Percentiles rank a stretch among this genome's conserved stretches.
Evolutionary conservation across 2,329 filamentous ascomycete species (phyloP).

Genomic region (Chaetomium sp.): DNA sequence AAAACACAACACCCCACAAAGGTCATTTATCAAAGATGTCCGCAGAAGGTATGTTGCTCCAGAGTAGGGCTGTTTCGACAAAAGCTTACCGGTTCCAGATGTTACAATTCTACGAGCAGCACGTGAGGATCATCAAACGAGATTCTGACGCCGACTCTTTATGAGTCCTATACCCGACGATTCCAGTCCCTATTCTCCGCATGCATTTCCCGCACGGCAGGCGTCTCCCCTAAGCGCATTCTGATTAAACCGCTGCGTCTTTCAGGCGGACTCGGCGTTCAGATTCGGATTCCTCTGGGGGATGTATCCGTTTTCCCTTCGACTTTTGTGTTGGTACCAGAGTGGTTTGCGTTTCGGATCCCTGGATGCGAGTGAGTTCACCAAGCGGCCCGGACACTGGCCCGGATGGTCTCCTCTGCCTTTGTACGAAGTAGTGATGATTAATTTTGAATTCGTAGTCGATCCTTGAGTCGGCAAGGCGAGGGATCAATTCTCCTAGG

Average conservation of each 20-base stretch:
- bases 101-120: conserved; percentile 61
- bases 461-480: not conserved
- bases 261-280: not conserved
- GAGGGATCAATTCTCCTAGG: not conserved
- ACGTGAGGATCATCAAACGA: conserved; percentile 56
- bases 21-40: conserved; percentile 73
- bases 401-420: not conserved
- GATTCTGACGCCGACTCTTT: conserved; percentile 26
- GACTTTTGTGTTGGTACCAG: not conserved
- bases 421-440: not conserved
- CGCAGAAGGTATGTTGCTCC: conserved; percentile 64
- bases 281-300: not conserved
- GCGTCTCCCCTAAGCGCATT: not conserved
- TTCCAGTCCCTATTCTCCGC: not conserved
- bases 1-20: conserved; percentile 73
- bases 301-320: not conserved
- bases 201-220: not conserved
- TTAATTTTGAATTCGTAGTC: not conserved
- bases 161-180: not conserved
- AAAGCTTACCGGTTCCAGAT: conserved; percentile 47
- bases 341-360: not conserved
- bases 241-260: not conserved
- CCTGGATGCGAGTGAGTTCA: not conserved
- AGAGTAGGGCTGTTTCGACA: not conserved
- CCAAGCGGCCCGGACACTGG: not conserved